A percentile compares a stretch with the other conserved stretches of the same genome.
phyloP scores from a whole-genome alignment of 768 basidiomycete species.

The Clitopilus passeckerianus region DNA sequence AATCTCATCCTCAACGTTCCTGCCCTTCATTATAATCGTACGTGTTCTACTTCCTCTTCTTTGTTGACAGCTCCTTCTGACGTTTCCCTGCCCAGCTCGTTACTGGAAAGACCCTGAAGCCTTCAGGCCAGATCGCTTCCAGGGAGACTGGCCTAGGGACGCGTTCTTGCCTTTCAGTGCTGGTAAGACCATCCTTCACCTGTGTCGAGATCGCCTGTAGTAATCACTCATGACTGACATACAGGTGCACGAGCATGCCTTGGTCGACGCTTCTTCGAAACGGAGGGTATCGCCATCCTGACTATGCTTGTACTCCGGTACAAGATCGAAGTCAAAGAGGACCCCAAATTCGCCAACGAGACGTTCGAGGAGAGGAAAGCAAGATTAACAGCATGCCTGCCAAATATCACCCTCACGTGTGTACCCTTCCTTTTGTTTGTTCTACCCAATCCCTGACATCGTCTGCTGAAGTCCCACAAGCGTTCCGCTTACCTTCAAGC shows the following conservation, averaged over 20 bases:
- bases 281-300: conserved; percentile 45
- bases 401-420: conserved; percentile 40
- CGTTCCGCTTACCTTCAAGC: conserved; percentile 28
- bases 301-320: conserved; percentile 42
- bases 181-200: conserved; percentile 21
- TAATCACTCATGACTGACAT: not conserved
- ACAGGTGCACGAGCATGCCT: conserved; percentile 39
- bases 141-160: conserved; percentile 49
- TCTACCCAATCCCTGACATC: not conserved
- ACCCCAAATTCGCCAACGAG: conserved; percentile 41
- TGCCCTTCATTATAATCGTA: conserved; percentile 50
- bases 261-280: conserved; percentile 47
- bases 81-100: conserved; percentile 28
- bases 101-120: conserved; percentile 50
- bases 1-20: conserved; percentile 28
- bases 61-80: not conserved
- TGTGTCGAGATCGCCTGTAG: not conserved
- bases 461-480: conserved; percentile 18
- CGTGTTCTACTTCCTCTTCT: conserved; percentile 9
- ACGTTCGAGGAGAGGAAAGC: conserved; percentile 40
- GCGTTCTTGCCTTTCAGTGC: conserved; percentile 50
- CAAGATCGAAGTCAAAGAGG: conserved; percentile 43
- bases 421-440: conserved; percentile 13
- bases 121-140: conserved; percentile 43
- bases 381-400: conserved; percentile 30